Base-by-base conservation (phyloP, 805 yeast species). In the Dipodascopsis uninucleata region DNA sequence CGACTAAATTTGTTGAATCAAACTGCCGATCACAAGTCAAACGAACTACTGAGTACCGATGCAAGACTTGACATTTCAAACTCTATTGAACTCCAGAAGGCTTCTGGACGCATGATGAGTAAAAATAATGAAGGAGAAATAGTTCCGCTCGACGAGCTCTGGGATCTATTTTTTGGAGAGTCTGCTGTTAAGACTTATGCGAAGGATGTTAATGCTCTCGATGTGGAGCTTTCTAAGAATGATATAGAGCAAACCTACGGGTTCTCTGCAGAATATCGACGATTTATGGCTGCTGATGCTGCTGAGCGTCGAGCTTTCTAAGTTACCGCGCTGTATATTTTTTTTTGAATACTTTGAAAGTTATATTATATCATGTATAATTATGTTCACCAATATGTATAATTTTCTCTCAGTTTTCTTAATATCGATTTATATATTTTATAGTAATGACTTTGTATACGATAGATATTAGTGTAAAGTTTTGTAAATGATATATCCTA, bases 91-190 rank as follows among this genome's bases (percentile, higher is more conserved):
- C 57, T 79, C 49, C 67, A 76, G 7, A 74, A 77, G 58, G 75
- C 72, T 2, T 69, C 77, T 1, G 74, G 70, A 31, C 74, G 69
- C 7, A 61, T 78, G 46, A 64, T 79, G 21, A 76, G 73, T 26
- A 69, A 67, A 28, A 64, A 65, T 41, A 66, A 66, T 4, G 77
- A 75, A 23, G 86, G 86, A 1, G 87, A 81, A 55, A 62, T 71
- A 17, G 85, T 81, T 20, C 65, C 73, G 0, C 71, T 71, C 49
- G 72, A 68, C 28, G 87, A 81, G 52, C 59, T 81, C 28, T 79
- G 85, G 85, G 74, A 71, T 28, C 74, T 82, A 1, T 76, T 81
- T 52, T 81, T 81, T 59, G 61, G 56, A 8, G 43, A 38, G 9
- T 31, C 49, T 10, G 25, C 51, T 1, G 36, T 31, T 9, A 31